phyloP scores from a whole-genome alignment of 2,329 filamentous ascomycete species.

The Cladosporium colombiae region DNA sequence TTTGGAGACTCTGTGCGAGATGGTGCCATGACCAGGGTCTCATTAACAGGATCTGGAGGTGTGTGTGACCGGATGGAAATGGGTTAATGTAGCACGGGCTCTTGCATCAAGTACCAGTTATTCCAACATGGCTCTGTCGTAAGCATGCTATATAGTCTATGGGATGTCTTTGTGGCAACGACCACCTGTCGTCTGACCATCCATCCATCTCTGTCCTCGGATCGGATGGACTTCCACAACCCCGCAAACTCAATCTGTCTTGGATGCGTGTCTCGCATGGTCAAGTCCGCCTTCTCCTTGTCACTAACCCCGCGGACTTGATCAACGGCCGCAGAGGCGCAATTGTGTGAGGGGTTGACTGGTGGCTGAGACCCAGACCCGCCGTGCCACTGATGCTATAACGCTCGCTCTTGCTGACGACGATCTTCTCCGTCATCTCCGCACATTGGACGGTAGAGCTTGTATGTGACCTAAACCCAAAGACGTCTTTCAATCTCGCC shows the following conservation, averaged over 20 bases:
- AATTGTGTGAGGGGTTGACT: too few species aligned
- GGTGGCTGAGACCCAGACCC: too few species aligned
- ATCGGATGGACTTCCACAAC: background rate
- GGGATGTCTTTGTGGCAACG: background rate
- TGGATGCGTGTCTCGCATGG: background rate
- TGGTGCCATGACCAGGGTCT: background rate
- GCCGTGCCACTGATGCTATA: too few species aligned
- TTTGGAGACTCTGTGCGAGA: background rate
- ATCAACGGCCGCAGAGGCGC: background rate
- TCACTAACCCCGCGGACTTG: background rate
- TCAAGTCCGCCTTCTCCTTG: background rate
- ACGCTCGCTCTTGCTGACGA: background rate
- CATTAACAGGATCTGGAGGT: background rate
- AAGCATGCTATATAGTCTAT: too few species aligned
- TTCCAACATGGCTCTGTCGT: too few species aligned
- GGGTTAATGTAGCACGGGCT: too few species aligned
- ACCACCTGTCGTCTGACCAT: background rate
- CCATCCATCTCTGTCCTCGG: background rate
- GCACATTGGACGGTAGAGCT: background rate
- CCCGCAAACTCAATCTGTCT: background rate
- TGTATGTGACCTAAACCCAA: too few species aligned
- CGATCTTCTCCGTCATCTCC: background rate
- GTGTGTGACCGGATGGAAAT: too few species aligned
- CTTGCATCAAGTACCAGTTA: too few species aligned
- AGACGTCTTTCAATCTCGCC: too few species aligned